These are phyloP conservation scores for Marasmius oreades DNA, from an alignment of 1,284 basidiomycete genomes.

Conservation along the genomic window DNA sequence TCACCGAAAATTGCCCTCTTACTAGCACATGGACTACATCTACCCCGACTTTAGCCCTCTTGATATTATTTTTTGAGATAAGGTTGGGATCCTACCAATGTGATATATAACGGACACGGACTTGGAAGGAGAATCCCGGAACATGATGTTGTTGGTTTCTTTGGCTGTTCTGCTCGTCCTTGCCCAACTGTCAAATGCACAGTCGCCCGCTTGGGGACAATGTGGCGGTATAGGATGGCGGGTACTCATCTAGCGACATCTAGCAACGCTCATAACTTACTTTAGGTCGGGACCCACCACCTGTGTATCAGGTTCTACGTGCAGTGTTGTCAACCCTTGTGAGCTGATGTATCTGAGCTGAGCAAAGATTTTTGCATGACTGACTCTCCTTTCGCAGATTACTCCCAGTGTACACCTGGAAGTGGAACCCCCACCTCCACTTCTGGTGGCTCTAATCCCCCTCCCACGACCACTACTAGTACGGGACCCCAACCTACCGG, in stretches of 20 bases:
- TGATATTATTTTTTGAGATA: not conserved
- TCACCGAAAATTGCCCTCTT: not conserved
- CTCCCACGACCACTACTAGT: slow-evolving; percentile 27
- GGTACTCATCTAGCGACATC: slow-evolving; percentile 10
- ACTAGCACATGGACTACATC: not conserved
- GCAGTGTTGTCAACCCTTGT: slow-evolving; percentile 42
- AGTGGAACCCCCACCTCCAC: slow-evolving; percentile 20
- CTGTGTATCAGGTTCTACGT: slow-evolving; percentile 43
- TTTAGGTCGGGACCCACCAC: slow-evolving; percentile 42
- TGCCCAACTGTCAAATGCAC: slow-evolving; percentile 25
- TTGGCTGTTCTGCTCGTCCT: slow-evolving; percentile 8
- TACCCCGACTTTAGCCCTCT: not conserved
- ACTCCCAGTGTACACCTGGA: slow-evolving; percentile 47
- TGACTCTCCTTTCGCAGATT: slow-evolving; percentile 32
- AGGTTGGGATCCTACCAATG: not conserved
- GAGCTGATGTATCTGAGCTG: not conserved
- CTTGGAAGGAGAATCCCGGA: not conserved
- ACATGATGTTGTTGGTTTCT: not conserved
- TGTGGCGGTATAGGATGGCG: slow-evolving; percentile 49
- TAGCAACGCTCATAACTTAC: not conserved
- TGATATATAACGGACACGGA: not conserved
- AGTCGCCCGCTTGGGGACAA: slow-evolving; percentile 42
- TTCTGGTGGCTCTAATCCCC: slow-evolving; percentile 17
- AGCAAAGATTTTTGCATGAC: not conserved
- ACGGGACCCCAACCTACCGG: slow-evolving; percentile 44